phyloP scores from a whole-genome alignment of 371 early-diverging fungal genomes.

The Syncephalastrum racemosum region DNA sequence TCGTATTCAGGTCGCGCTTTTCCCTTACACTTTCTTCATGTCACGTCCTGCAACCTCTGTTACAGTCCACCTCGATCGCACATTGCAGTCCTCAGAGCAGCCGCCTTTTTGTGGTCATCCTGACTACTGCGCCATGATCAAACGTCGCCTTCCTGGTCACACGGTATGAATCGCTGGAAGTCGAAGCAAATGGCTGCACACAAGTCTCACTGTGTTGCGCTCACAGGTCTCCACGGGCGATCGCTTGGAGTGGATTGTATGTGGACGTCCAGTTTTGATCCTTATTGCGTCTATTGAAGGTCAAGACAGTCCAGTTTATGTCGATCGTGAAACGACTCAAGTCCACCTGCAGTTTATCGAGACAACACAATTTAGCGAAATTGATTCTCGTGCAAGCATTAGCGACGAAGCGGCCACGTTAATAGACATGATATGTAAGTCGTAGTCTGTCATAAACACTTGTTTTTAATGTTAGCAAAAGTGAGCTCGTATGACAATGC shows the following conservation, averaged over 20 bases:
- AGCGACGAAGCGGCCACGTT: conserved; percentile 19
- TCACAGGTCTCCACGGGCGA: background rate
- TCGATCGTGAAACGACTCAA: background rate
- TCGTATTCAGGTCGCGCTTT: too few species aligned
- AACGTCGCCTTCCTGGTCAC: conserved; percentile 8
- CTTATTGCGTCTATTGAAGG: background rate
- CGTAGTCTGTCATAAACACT: background rate
- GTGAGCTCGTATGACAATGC: conserved; percentile 25
- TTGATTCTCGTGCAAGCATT: conserved; percentile 1
- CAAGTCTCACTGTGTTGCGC: background rate
- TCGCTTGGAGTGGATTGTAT: background rate
- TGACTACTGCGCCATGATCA: conserved; percentile 8
- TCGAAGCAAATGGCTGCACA: background rate
- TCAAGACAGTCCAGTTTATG: background rate
- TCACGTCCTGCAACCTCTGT: too few species aligned
- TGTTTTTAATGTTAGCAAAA: background rate
- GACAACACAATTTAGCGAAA: background rate
- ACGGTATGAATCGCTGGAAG: conserved; percentile 1
- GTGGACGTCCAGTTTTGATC: background rate
- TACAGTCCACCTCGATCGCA: too few species aligned
- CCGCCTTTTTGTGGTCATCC: background rate
- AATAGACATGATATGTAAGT: conserved; percentile 24
- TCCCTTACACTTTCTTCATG: too few species aligned
- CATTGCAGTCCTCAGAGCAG: too few species aligned
- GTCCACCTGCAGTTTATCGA: background rate